Evolutionary conservation across 108 stramenopile species (phyloP).

Genomic region (Epithemia pelagica): DNA sequence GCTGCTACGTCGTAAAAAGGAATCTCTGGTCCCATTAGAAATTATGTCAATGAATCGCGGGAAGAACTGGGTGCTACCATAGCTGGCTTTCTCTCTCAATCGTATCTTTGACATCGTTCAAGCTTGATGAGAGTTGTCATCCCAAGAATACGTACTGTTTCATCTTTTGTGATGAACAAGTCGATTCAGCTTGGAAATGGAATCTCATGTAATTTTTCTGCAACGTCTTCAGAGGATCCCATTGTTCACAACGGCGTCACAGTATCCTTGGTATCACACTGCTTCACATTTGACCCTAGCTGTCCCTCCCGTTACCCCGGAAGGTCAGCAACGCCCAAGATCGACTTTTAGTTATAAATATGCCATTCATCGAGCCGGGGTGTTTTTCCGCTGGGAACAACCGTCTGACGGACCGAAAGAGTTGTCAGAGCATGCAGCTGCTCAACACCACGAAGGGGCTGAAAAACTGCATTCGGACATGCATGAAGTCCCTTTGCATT

Average conservation of each 20-base stretch:
- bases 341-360: constrained; percentile 51
- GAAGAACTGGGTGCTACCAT: too few relatives aligned
- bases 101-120: too few relatives aligned
- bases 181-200: too few relatives aligned
- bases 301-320: constrained; percentile 10
- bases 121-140: too few relatives aligned
- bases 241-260: constrained; percentile 65
- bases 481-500: constrained; percentile 54
- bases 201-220: too few relatives aligned
- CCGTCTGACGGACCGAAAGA: constrained; percentile 32
- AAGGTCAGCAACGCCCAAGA: neutral
- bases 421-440: neutral
- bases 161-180: too few relatives aligned
- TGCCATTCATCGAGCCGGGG: constrained; percentile 55
- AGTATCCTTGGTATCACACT: constrained; percentile 72
- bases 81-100: too few relatives aligned
- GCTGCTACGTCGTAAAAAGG: too few relatives aligned
- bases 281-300: constrained; percentile 40
- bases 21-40: too few relatives aligned
- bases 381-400: constrained; percentile 64
- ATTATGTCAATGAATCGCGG: too few relatives aligned
- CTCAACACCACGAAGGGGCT: neutral
- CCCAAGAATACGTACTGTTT: too few relatives aligned
- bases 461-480: neutral
- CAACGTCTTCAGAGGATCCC: constrained; percentile 40